Conservation (phyloP, 345 rosid genomes). For the Eucalyptus sp. region DNA sequence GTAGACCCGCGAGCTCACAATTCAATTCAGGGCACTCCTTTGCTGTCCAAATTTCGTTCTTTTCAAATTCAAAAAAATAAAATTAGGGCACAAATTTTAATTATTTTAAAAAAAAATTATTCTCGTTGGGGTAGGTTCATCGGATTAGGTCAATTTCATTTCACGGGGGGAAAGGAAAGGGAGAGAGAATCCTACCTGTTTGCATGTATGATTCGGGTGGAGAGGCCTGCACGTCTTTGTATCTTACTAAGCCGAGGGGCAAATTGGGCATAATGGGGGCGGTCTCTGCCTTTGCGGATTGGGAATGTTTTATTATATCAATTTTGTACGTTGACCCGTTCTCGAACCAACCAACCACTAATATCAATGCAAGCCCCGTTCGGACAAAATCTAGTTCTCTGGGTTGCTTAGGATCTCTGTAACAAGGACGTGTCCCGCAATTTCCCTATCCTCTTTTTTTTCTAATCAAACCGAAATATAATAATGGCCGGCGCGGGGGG, state of each 20-base stretch:
- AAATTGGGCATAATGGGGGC: not conserved
- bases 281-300: conserved; percentile 12
- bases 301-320: not conserved
- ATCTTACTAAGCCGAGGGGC: not conserved
- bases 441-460: not conserved
- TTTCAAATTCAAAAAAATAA: not conserved
- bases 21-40: not conserved
- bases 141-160: conserved; percentile 28
- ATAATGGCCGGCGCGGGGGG: not conserved
- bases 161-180: not conserved
- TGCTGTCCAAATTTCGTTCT: not conserved
- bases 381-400: conserved; percentile 18
- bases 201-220: not conserved
- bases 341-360: conserved; percentile 29
- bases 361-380: conserved; percentile 4
- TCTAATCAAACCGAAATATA: not conserved
- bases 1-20: not conserved
- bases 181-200: not conserved
- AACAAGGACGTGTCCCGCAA: conserved; percentile 28
- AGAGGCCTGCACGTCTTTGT: not conserved
- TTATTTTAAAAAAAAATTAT: too few species aligned
- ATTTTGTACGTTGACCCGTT: conserved; percentile 29
- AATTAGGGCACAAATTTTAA: not conserved
- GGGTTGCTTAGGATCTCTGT: conserved; percentile 52
- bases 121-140: conserved; percentile 2